These are phyloP conservation scores for Russula ochroleuca DNA, from an alignment of 768 basidiomycete species.

Conservation along the genomic window DNA sequence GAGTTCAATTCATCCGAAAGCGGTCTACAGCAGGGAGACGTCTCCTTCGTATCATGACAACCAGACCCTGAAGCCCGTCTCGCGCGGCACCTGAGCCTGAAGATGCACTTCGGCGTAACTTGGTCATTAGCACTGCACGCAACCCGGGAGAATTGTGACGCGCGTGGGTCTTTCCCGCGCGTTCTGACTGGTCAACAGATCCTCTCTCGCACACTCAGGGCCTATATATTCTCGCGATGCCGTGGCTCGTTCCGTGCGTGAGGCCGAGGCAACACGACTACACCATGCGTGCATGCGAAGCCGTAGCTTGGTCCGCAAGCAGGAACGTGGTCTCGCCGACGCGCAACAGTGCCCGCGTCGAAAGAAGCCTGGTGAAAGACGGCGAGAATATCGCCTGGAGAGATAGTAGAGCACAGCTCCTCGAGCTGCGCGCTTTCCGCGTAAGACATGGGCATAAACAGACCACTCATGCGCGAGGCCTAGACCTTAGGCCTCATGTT, in stretches of 20 bases:
- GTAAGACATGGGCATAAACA: too few relatives aligned
- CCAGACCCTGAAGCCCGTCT: constrained; percentile 57
- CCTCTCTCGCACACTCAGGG: constrained; percentile 75
- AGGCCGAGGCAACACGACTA: constrained; percentile 55
- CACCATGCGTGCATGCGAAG: constrained; percentile 42
- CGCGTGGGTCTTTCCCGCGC: too few relatives aligned
- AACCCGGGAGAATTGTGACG: too few relatives aligned
- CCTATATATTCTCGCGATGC: constrained; percentile 56
- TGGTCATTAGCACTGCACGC: background rate
- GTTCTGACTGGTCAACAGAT: constrained; percentile 60
- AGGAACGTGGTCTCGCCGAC: too few relatives aligned
- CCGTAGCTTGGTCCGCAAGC: constrained; percentile 32
- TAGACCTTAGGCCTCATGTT: too few relatives aligned
- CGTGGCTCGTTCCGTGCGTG: constrained; percentile 47
- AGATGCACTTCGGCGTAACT: constrained; percentile 43
- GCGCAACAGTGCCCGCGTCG: too few relatives aligned
- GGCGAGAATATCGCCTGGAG: too few relatives aligned
- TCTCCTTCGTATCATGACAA: constrained; percentile 49
- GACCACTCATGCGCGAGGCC: too few relatives aligned
- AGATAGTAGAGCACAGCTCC: too few relatives aligned
- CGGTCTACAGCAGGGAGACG: background rate
- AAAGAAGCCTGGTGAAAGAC: too few relatives aligned
- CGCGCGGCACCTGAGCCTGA: constrained; percentile 58
- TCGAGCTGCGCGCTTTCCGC: too few relatives aligned
- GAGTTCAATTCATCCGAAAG: background rate